These are phyloP conservation scores for Phlebiopsis flavidoalba DNA, from an alignment of 768 basidiomycete genomes.

Conservation along the genomic window DNA sequence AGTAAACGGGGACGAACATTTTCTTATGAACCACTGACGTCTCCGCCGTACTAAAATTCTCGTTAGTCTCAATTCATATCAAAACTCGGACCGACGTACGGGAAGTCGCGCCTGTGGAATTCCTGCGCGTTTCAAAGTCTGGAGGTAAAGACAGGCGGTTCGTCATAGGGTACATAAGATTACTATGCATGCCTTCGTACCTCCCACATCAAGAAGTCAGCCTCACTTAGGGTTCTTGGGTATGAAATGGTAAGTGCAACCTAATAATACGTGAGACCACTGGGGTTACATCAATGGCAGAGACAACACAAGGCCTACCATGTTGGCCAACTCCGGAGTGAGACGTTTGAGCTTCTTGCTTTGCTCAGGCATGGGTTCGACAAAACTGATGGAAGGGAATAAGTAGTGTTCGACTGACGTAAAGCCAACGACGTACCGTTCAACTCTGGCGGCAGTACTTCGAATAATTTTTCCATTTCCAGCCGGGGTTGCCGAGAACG, in stretches of 20 bases:
- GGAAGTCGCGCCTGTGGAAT: slow-evolving; percentile 9
- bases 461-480: slow-evolving; percentile 22
- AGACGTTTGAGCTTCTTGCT: slow-evolving; percentile 7
- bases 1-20: not conserved
- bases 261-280: not conserved
- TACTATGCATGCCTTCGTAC: not conserved
- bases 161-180: too few relatives aligned
- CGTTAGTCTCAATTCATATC: not conserved
- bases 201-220: not conserved
- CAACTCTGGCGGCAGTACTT: slow-evolving; percentile 16
- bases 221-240: not conserved
- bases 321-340: slow-evolving; percentile 9
- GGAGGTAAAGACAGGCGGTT: too few relatives aligned
- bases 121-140: not conserved
- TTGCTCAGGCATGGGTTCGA: slow-evolving; percentile 9
- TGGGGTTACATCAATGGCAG: too few relatives aligned
- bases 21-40: slow-evolving; percentile 10
- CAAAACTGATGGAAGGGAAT: slow-evolving; percentile 4
- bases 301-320: not conserved
- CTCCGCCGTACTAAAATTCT: slow-evolving; percentile 14
- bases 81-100: slow-evolving; percentile 1
- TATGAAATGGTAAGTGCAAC: not conserved
- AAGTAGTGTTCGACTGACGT: too few relatives aligned
- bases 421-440: slow-evolving; percentile 13
- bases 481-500: slow-evolving; percentile 22